phyloP scores from a whole-genome alignment of 2,329 filamentous ascomycete species.

The Hymenoscyphus albidus region DNA sequence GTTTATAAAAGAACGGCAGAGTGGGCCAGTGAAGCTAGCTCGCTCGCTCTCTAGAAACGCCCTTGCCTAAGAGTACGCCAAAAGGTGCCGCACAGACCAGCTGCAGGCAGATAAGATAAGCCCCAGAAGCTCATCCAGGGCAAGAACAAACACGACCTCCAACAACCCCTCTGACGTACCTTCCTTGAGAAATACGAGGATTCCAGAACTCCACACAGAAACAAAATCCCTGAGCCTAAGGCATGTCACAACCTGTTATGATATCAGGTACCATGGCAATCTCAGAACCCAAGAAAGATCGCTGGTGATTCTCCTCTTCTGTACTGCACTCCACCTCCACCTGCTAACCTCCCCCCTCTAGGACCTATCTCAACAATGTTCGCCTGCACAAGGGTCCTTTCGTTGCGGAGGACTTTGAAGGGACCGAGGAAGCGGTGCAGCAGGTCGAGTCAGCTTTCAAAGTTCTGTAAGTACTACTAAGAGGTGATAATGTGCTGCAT shows the following conservation, averaged over 20 bases:
- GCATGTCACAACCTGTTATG: constrained; percentile 31
- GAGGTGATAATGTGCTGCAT: constrained; percentile 16
- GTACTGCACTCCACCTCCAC: neutral
- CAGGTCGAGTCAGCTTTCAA: constrained; percentile 49
- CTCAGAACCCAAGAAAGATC: constrained; percentile 4
- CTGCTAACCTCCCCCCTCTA: constrained; percentile 36
- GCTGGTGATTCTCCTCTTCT: constrained; percentile 24
- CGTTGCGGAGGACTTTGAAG: constrained; percentile 57
- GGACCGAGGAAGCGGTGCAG: constrained; percentile 47
- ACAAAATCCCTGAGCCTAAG: neutral
- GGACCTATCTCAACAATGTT: constrained; percentile 81
- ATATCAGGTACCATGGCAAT: constrained; percentile 20
- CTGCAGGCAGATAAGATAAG: constrained; percentile 24
- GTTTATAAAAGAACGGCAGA: too few species aligned
- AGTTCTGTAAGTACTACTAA: constrained; percentile 54
- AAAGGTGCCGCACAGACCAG: neutral
- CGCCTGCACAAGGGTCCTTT: constrained; percentile 75
- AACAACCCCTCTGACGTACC: neutral
- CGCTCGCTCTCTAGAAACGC: too few species aligned
- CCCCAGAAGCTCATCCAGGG: neutral
- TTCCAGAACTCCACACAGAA: too few species aligned
- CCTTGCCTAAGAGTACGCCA: too few species aligned
- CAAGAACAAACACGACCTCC: neutral
- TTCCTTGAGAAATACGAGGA: neutral
- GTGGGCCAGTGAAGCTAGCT: too few species aligned